phyloP scores from a whole-genome alignment of 2,329 filamentous ascomycete genomes.

The Dactylellina drechsleri region DNA sequence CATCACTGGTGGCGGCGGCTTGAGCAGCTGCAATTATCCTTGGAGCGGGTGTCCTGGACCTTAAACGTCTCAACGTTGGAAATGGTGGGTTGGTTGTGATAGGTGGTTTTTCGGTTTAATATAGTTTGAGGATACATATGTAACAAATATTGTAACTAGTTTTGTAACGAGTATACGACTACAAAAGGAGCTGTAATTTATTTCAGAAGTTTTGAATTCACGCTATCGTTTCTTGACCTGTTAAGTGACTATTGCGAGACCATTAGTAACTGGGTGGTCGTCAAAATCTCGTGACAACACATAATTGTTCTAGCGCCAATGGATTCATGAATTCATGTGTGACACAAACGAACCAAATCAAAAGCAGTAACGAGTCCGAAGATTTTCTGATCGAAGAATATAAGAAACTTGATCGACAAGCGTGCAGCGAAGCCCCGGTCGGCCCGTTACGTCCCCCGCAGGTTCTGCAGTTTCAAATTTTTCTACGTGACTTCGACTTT shows the following conservation, averaged over 20 bases:
- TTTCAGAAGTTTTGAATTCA: too few relatives aligned
- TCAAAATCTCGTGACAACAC: too few relatives aligned
- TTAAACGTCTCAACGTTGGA: background rate
- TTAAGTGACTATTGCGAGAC: too few relatives aligned
- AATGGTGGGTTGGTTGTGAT: background rate
- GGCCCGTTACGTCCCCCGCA: conserved; percentile 5
- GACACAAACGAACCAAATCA: background rate
- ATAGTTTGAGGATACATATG: too few relatives aligned
- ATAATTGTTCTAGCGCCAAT: too few relatives aligned
- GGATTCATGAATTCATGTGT: background rate
- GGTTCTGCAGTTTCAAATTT: conserved; percentile 12
- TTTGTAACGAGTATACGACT: background rate
- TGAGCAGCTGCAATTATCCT: conserved; percentile 59
- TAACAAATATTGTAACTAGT: background rate
- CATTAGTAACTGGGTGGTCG: too few relatives aligned
- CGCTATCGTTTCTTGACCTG: too few relatives aligned
- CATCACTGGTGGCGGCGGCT: conserved; percentile 60
- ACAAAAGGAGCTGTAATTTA: too few relatives aligned
- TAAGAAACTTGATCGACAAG: background rate
- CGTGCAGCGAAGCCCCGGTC: conserved; percentile 9
- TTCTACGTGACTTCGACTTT: conserved; percentile 10
- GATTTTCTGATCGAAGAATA: background rate
- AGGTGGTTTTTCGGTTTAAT: background rate
- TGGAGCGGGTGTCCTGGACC: conserved; percentile 56
- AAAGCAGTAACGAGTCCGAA: background rate